Conservation (phyloP, 2,329 filamentous ascomycete genomes). For the Ilyonectria robusta region DNA sequence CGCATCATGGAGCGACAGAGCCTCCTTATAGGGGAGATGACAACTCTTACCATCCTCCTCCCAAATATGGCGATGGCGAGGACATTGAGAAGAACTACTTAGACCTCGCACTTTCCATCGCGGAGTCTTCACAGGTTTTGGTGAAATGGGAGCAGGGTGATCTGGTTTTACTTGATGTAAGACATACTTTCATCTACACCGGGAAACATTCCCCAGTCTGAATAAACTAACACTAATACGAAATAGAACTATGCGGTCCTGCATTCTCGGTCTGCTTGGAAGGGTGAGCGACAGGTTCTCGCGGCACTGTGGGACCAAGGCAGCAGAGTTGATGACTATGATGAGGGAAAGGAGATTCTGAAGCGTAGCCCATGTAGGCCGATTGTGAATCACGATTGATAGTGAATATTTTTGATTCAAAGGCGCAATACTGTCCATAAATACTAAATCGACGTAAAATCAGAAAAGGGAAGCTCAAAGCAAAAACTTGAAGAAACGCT, state of each 20-base stretch:
- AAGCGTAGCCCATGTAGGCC: conserved; percentile 6
- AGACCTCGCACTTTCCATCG: conserved; percentile 48
- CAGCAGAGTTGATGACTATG: conserved; percentile 45
- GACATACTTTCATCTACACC: conserved; percentile 1
- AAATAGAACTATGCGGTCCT: conserved; percentile 52
- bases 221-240: background rate
- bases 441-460: too few species aligned
- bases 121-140: conserved; percentile 43
- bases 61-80: conserved; percentile 48
- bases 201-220: background rate
- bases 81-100: conserved; percentile 48
- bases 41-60: conserved; percentile 53
- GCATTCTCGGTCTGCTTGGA: conserved; percentile 52
- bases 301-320: conserved; percentile 52
- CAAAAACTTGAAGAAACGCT: background rate
- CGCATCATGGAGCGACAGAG: conserved; percentile 50
- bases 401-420: too few species aligned
- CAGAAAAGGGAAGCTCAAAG: background rate
- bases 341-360: conserved; percentile 39
- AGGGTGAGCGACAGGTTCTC: conserved; percentile 49
- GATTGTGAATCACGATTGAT: conserved; percentile 3
- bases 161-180: conserved; percentile 50
- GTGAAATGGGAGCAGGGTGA: conserved; percentile 50
- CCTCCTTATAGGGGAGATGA: conserved; percentile 51
- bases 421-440: too few species aligned